These are phyloP conservation scores for Arthroderma sp. DNA, from an alignment of 2,329 filamentous ascomycete genomes.

Conservation along the genomic window DNA sequence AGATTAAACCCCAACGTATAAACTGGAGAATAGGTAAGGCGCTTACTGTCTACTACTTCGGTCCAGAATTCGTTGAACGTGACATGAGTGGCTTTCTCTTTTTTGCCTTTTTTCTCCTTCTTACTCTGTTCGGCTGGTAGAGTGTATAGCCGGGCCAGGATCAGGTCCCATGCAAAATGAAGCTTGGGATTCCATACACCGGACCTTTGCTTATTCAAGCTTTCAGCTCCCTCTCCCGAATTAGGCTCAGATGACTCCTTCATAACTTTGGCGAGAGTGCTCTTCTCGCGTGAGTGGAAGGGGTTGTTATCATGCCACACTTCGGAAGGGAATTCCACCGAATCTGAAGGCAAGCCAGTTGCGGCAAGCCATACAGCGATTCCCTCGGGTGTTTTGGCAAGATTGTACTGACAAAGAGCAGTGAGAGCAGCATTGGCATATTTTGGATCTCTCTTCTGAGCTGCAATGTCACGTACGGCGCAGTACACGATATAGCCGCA, in stretches of 20 bases:
- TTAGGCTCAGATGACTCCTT: constrained; percentile 45
- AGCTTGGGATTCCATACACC: constrained; percentile 68
- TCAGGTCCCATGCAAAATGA: constrained; percentile 76
- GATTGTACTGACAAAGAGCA: constrained; percentile 48
- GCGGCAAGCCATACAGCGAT: constrained; percentile 76
- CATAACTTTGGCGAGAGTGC: constrained; percentile 59
- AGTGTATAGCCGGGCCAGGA: constrained; percentile 42
- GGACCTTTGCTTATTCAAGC: constrained; percentile 28
- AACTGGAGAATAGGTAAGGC: background rate
- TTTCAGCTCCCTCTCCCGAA: constrained; percentile 18
- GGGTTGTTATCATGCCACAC: constrained; percentile 65
- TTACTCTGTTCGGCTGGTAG: constrained; percentile 15
- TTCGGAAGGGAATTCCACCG: constrained; percentile 51
- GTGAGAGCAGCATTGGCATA: constrained; percentile 51
- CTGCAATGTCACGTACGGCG: constrained; percentile 45
- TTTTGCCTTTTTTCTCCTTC: constrained; percentile 19
- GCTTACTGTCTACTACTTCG: constrained; percentile 70
- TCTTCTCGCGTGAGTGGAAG: constrained; percentile 53
- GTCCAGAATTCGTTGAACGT: constrained; percentile 70
- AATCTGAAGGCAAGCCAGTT: constrained; percentile 52
- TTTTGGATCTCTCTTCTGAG: constrained; percentile 26
- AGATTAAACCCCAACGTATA: constrained; percentile 6
- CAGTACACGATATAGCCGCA: constrained; percentile 73
- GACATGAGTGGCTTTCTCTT: constrained; percentile 24
- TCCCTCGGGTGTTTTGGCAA: constrained; percentile 73